Evolutionary conservation across 306 rosid genomes (phyloP).

Genomic region (Ormosia semicastrata): DNA sequence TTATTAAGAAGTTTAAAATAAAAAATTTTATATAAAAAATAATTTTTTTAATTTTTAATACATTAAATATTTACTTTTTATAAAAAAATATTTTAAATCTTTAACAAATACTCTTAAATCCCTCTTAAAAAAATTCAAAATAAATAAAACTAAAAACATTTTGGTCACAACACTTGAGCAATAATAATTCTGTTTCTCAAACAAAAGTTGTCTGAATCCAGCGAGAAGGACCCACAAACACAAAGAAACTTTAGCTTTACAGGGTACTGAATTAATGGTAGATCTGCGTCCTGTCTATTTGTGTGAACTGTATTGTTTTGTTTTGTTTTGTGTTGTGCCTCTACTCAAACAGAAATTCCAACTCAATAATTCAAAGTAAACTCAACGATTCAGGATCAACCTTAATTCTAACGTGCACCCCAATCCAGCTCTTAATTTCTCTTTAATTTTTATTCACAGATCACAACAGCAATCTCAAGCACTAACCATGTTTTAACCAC

Average conservation of each 20-base stretch:
- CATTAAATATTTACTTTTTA: too few relatives aligned
- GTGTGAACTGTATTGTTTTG: neutral
- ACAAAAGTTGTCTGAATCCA: neutral
- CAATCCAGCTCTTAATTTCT: neutral
- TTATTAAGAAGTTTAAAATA: too few relatives aligned
- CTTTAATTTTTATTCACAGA: neutral
- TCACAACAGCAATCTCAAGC: neutral
- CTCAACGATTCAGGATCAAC: slow-evolving; percentile 19
- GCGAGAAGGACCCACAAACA: slow-evolving; percentile 9
- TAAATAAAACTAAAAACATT: neutral
- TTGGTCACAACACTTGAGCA: neutral
- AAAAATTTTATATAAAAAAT: too few relatives aligned
- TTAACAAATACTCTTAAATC: too few relatives aligned
- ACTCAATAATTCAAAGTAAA: slow-evolving; percentile 29
- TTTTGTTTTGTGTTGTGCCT: neutral
- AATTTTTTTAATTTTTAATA: too few relatives aligned
- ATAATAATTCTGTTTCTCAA: neutral
- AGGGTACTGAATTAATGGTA: neutral
- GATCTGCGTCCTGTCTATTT: slow-evolving; percentile 25
- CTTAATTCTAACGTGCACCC: slow-evolving; percentile 13
- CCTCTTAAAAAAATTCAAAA: too few relatives aligned
- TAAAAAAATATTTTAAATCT: too few relatives aligned
- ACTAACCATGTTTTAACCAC: slow-evolving; percentile 19
- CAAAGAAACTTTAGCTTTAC: slow-evolving; percentile 25
- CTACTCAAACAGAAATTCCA: neutral